Conservation (phyloP, 2,329 filamentous ascomycete species). For the Colletotrichum paranaense region DNA sequence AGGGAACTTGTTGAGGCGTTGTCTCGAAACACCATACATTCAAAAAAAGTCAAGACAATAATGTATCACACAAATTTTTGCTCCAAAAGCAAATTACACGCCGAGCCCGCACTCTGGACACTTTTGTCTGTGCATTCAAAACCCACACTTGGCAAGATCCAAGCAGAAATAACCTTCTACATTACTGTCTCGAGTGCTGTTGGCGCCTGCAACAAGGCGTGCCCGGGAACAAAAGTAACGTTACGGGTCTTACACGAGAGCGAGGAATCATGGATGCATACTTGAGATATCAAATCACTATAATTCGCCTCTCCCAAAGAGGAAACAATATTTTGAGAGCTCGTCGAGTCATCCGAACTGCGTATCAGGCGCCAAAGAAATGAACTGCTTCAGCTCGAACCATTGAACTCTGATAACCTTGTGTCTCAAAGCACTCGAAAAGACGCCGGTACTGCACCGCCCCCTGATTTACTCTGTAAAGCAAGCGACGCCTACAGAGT, state of each 20-base stretch:
- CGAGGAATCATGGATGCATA: not conserved
- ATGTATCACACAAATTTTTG: not conserved
- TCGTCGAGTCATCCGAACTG: not conserved
- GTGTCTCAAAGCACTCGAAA: not conserved
- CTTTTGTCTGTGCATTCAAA: not conserved
- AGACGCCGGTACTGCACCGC: not conserved
- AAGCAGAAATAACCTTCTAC: not conserved
- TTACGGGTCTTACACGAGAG: not conserved
- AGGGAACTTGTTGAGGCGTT: not conserved
- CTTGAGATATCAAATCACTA: not conserved
- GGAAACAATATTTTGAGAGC: not conserved
- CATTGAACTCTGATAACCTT: not conserved
- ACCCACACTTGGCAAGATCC: not conserved
- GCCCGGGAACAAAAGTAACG: not conserved
- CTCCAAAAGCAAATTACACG: not conserved
- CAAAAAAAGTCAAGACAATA: not conserved
- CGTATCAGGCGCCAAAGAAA: not conserved
- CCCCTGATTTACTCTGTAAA: not conserved
- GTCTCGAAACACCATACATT: not conserved
- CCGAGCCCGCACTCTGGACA: not conserved
- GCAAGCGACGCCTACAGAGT: not conserved
- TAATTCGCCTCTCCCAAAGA: not conserved
- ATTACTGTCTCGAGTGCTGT: not conserved
- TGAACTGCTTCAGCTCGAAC: not conserved
- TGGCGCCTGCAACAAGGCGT: not conserved